Base-by-base conservation (phyloP, 768 basidiomycete species). In the Podaxis pistillaris region DNA sequence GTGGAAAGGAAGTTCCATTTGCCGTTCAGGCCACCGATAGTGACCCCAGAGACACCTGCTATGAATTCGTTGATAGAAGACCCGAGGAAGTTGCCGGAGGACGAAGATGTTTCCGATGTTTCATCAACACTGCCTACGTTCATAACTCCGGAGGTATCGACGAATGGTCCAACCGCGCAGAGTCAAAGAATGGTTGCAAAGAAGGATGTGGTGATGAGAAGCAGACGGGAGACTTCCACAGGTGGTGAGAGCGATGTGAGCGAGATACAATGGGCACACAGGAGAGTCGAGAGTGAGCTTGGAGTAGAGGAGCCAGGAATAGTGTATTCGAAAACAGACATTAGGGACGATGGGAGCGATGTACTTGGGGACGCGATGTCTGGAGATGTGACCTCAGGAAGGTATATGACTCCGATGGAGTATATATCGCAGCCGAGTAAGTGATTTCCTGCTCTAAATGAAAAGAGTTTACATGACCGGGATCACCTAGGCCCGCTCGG, bases 401-500 rank as follows among this genome's bases (percentile, higher is more conserved):
- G 46, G 12, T 53, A 57, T 53, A 50, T 17, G 30, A 52, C 59
- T n/a, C 53, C 53, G 19, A 51, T 50, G 60, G 60, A 50, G 37
- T 40, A 44, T 26, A 28, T 57, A n/a, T 56, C 49, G 22, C 46
- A 62, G 28, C 60, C 26, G 15, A 55, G 60, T 62, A 28, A 62
- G 60, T 30, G 24, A 12, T 26, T 7, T 46, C 24, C 3, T 5
- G 2, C 40, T 6, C 15, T 11, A 2, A 8, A 19, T 38, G n/a
- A 37, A 17, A n/a, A 5, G 26, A 49, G 28, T 19, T 9, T 9
- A 12, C 12, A 6, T 30, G 26, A 24, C n/a, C 15, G 15, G 44
- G 36, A 24, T 63, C 47, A 17, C 53, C 40, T 58, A 64, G 67
- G 64, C 52, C 33, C 63, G 19, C 64, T 64, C 0, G 65, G 54